Base-by-base conservation (phyloP, 1,284 basidiomycete genomes). In the Microbotryum lychnidis-dioicae region DNA sequence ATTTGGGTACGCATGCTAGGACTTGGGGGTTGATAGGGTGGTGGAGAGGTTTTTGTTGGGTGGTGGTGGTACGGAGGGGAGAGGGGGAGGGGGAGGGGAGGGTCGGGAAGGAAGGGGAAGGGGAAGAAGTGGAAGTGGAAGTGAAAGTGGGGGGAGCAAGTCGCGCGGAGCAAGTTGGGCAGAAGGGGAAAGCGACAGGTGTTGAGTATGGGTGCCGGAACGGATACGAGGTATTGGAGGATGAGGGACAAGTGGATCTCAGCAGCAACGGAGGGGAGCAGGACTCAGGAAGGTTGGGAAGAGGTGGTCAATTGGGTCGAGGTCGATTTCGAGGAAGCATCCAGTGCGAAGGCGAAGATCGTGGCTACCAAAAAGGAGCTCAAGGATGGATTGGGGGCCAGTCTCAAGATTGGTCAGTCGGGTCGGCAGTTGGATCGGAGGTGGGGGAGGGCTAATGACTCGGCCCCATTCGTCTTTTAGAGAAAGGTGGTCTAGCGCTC, bases 221-320 rank as follows among this genome's bases (percentile, higher is more conserved):
- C 89, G 70, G 92, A 97, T 76, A 90, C 90, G 16, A 79, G 93
- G 51, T 97, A 88, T 75, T 97, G 92, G 91, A 79, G 91, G 58
- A 78, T 94, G 70, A 81, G 81, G 77, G 77, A 78, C 86, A 82
- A 44, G 25, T 50, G 45, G 46, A 33, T 45, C 29, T 51, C 52
- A 27, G 58, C 20, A 21, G 58, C 3, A 29, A 48, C 2, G 53
- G 42, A 18, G 16, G 27, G 27, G 46, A 29, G 86, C 84, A 80
- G 81, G 29, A 12, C 74, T 78, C 44, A 74, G 78, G 65, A 79
- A 79, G 60, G 78, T 81, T 33, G 68, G 73, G 27, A 67, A 86
- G 65, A 23, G 5, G 1, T 60, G 58, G 44, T 42, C 8, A 51
- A 23, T 31, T 98, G 97, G 73, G 76, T 96, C 51, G 94, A 98